phyloP scores from a whole-genome alignment of 257 asterid genomes.

The Penstemon barbatus region DNA sequence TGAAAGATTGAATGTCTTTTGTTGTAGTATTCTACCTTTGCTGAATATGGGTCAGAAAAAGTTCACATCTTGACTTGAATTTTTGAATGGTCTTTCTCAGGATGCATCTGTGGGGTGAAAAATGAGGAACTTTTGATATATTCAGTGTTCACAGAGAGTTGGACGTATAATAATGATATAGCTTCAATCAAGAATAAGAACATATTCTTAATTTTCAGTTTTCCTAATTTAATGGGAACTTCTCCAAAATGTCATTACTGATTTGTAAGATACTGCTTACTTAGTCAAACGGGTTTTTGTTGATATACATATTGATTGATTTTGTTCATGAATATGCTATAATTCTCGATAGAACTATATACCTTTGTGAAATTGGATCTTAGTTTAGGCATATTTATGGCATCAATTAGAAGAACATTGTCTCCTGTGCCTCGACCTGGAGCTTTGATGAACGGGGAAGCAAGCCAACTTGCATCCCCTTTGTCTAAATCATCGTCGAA shows the following conservation, averaged over 20 bases:
- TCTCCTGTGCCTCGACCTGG: slow-evolving; percentile 66
- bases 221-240: slow-evolving; percentile 12
- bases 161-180: slow-evolving; percentile 20
- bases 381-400: slow-evolving; percentile 42
- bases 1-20: neutral
- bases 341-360: slow-evolving; percentile 10
- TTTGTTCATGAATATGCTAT: neutral
- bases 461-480: slow-evolving; percentile 57
- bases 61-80: slow-evolving; percentile 18
- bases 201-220: slow-evolving; percentile 7
- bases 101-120: slow-evolving; percentile 23
- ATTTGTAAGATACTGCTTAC: slow-evolving; percentile 21
- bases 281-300: slow-evolving; percentile 2
- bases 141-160: slow-evolving; percentile 12
- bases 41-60: neutral
- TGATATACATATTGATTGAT: neutral
- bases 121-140: slow-evolving; percentile 23
- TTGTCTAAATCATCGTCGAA: slow-evolving; percentile 61
- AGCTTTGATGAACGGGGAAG: slow-evolving; percentile 51
- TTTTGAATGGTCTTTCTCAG: slow-evolving; percentile 28
- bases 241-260: slow-evolving; percentile 25
- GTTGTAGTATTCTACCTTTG: slow-evolving; percentile 5
- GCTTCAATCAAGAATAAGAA: neutral
- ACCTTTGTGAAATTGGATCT: slow-evolving; percentile 17
- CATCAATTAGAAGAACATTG: slow-evolving; percentile 67